These are phyloP conservation scores for Alternaria ethzedia DNA, from an alignment of 2,329 filamentous ascomycete species.

Conservation along the genomic window DNA sequence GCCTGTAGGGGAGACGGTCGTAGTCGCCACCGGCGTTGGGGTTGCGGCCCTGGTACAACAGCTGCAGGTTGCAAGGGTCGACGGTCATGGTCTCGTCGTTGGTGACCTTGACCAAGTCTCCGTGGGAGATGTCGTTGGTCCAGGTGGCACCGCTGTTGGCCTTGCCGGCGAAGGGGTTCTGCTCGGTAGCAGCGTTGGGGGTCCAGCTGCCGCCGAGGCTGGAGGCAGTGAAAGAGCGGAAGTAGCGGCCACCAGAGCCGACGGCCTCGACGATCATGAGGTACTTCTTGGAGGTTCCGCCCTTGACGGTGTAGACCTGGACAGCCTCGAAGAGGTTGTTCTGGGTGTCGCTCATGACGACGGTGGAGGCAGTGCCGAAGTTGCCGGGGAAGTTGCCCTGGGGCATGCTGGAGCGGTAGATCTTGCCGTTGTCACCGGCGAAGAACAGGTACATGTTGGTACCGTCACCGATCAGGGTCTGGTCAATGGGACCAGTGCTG, in stretches of 20 bases:
- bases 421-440: conserved; percentile 69
- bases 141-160: conserved; percentile 69
- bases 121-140: conserved; percentile 72
- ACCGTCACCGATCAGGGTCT: conserved; percentile 67
- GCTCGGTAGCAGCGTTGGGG: conserved; percentile 61
- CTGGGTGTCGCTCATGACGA: conserved; percentile 60
- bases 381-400: conserved; percentile 66
- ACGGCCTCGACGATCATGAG: conserved; percentile 73
- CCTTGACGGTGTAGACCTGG: conserved; percentile 67
- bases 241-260: conserved; percentile 65
- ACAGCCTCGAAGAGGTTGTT: conserved; percentile 71
- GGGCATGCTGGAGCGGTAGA: conserved; percentile 69
- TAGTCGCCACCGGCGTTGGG: conserved; percentile 57
- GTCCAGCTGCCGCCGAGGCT: conserved; percentile 66
- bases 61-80: conserved; percentile 68
- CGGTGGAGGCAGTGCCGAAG: conserved; percentile 61
- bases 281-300: conserved; percentile 58
- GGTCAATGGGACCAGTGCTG: conserved; percentile 65
- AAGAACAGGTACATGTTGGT: conserved; percentile 72
- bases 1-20: conserved; percentile 59
- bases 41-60: conserved; percentile 67
- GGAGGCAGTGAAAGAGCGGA: conserved; percentile 69
- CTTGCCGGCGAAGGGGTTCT: conserved; percentile 69
- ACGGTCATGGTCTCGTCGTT: conserved; percentile 68
- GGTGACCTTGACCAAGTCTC: conserved; percentile 64